A percentile compares a stretch with the other conserved stretches of the same genome.
Evolutionary conservation across 169 alveolate species (phyloP).

Genomic region (Cryptosporidium bovis): DNA sequence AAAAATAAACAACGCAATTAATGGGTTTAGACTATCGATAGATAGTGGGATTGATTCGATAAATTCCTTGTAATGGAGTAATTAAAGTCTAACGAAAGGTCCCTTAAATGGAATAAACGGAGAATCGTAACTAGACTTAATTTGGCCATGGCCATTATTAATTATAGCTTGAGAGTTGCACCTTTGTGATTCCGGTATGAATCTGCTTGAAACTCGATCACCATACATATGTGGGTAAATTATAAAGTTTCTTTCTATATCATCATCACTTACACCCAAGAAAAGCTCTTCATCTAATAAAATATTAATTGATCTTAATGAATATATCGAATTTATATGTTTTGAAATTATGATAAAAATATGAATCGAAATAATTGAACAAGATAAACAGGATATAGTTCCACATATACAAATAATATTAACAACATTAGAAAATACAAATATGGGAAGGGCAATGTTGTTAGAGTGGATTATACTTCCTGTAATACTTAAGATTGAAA

Average conservation of each 20-base stretch:
- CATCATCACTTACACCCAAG: neutral
- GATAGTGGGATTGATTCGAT: neutral
- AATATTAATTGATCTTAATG: neutral
- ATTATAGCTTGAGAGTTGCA: no score
- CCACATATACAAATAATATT: conserved; percentile 23
- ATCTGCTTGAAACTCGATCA: no score
- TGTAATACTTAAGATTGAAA: conserved; percentile 17
- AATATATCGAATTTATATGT: neutral
- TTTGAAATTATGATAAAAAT: conserved; percentile 3
- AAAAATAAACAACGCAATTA: neutral
- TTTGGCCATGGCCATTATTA: no score
- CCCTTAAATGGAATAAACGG: no score
- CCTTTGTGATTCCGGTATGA: no score
- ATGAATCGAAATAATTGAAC: conserved; percentile 36
- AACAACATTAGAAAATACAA: conserved; percentile 18
- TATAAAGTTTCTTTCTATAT: neutral
- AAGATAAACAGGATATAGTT: conserved; percentile 1
- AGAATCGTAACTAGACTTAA: no score
- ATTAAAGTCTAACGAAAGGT: no score
- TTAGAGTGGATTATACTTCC: conserved; percentile 7
- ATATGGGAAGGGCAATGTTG: neutral
- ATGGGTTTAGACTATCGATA: neutral
- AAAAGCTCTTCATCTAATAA: neutral
- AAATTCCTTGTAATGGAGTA: neutral
- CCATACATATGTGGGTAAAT: neutral